A percentile compares a stretch with the other conserved stretches of the same genome.
Conservation (phyloP, 345 rosid genomes). For the Trapa incisa region DNA sequence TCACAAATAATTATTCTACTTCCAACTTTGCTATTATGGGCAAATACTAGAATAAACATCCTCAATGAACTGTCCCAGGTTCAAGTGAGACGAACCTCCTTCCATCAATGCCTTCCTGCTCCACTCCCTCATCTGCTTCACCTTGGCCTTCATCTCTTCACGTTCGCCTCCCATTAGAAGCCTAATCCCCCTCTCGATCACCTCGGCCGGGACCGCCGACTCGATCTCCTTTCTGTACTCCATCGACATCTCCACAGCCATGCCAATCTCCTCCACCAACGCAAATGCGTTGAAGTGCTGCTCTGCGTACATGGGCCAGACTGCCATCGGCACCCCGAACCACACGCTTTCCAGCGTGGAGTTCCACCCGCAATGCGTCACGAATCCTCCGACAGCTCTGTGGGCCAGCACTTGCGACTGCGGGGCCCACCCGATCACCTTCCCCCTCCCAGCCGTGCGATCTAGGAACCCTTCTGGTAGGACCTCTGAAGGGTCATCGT, state of each 20-base stretch:
- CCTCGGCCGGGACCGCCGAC: slow-evolving; percentile 11
- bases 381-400: slow-evolving; percentile 32
- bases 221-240: slow-evolving; percentile 8
- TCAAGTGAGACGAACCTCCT: slow-evolving; percentile 39
- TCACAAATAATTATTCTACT: too few species aligned
- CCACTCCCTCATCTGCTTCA: slow-evolving; percentile 17
- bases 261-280: slow-evolving; percentile 27
- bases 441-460: slow-evolving; percentile 15
- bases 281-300: slow-evolving; percentile 50
- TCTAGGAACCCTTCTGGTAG: slow-evolving; percentile 45
- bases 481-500: slow-evolving; percentile 14
- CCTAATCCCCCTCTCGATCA: slow-evolving; percentile 30
- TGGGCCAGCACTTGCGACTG: slow-evolving; percentile 14
- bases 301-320: slow-evolving; percentile 43
- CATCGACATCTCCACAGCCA: slow-evolving; percentile 18
- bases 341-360: slow-evolving; percentile 43
- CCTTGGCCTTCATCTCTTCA: slow-evolving; percentile 19
- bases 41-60: slow-evolving; percentile 12
- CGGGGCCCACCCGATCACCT: slow-evolving; percentile 51
- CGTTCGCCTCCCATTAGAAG: slow-evolving; percentile 27
- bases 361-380: slow-evolving; percentile 59
- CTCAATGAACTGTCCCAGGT: slow-evolving; percentile 18
- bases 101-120: slow-evolving; percentile 24
- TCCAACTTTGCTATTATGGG: too few species aligned
- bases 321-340: slow-evolving; percentile 38